Evolutionary conservation across 371 early-diverging fungal genomes (phyloP).

Genomic region (Apophysomyces elegans): DNA sequence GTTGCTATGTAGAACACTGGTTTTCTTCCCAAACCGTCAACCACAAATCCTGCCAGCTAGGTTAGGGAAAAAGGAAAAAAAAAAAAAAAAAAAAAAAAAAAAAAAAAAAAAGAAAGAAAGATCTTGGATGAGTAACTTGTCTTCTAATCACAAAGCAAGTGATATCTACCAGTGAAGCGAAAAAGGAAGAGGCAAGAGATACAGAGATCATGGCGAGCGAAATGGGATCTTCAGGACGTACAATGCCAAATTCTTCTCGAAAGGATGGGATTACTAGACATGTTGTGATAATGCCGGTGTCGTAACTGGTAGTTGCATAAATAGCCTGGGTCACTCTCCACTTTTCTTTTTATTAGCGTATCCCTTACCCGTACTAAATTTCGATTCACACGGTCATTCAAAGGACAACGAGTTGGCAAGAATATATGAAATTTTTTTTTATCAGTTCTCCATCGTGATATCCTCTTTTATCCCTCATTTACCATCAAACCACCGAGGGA

Average conservation of each 20-base stretch:
- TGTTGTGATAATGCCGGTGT: conserved; percentile 51
- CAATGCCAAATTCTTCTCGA: conserved; percentile 28
- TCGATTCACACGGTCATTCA: background rate
- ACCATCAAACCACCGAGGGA: conserved; percentile 56
- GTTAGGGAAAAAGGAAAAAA: no score
- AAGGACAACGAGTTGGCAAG: background rate
- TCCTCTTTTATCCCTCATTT: conserved; percentile 13
- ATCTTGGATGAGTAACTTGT: no score
- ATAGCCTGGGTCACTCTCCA: background rate
- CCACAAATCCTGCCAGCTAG: conserved; percentile 41
- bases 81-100: background rate
- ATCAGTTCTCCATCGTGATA: background rate
- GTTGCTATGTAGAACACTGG: conserved; percentile 55
- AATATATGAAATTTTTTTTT: conserved; percentile 2
- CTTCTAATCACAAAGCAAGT: no score
- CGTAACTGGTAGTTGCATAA: conserved; percentile 39
- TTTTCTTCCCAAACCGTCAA: conserved; percentile 44
- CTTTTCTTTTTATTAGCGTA: no score
- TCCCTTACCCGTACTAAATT: conserved; percentile 37
- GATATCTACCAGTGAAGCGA: conserved; percentile 37
- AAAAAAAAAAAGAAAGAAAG: conserved; percentile 1
- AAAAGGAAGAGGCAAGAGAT: conserved; percentile 36
- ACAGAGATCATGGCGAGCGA: conserved; percentile 28
- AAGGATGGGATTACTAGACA: conserved; percentile 47
- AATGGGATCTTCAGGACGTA: conserved; percentile 15